Evolutionary conservation across 306 rosid species (phyloP), one percentile per base, ranked within the genome.

Genomic region (Cicer judaicum): DNA sequence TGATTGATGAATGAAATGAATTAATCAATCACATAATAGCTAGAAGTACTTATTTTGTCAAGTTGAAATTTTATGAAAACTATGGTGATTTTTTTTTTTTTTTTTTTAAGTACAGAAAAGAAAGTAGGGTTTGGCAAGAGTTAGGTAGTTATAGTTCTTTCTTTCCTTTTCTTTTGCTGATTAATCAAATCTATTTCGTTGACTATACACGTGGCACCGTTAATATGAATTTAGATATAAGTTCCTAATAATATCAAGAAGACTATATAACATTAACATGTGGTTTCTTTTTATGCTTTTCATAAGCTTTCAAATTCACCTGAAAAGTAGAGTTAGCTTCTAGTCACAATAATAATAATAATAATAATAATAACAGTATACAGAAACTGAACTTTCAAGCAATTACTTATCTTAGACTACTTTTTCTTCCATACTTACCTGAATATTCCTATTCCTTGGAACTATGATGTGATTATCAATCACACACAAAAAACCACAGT

Each of bases 121-220:
- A 61, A 71, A 72, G 70, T 83, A 83, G 84, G 87, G 83, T 80
- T 86, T 83, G 82, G 84, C 81, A 53, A 43, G 64, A 55, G 76
- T 79, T 79, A 71, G 84, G 84, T 61, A 60, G 64, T 54, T 24
- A 24, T 2, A 24, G 34, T 24, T 24, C 34, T 24, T 49, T 4
- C 3, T 79, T 48, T 63, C 40, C 13, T 72, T 67, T 62, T 60
- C 54, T 54, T 41, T 14, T 19, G 56, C 7, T 29, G 29, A 34
- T 64, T 53, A 7, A 67, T 70, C 66, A 75, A 74, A 64, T 73
- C 47, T 69, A 61, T 49, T 47, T 13, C 36, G 55, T 76, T 85
- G 86, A 82, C 76, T 57, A 54, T 75, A 41, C 52, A 55, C 15
- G 8, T 39, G 76, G 1, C 15, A 48, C 13, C 12, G 38, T 21